Evolutionary conservation across 2,329 filamentous ascomycete genomes (phyloP), one percentile per base, ranked within the genome.

Genomic region (Phaeomoniella chlamydospora): DNA sequence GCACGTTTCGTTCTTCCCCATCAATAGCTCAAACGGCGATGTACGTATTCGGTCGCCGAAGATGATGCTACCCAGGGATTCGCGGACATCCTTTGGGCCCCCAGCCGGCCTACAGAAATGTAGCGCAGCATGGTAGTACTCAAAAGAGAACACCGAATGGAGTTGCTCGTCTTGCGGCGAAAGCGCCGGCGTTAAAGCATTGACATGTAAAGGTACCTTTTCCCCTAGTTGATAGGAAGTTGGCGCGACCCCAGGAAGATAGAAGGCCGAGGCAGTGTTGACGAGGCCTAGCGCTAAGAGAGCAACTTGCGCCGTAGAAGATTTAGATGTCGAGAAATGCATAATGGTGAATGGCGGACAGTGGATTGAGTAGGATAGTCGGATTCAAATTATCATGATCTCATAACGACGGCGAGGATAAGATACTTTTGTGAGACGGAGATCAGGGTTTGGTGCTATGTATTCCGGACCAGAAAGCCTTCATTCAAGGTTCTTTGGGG

Each of bases 1-100:
- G 65, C 90, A 98, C 0, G 77, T 78, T 58, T 94, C 82, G 54
- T 98, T 90, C 43, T 75, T 65, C 37, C 63, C 75, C 87, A 98
- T 94, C 46, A 75, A 72, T 41, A 96, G 66, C 52, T 94, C 76
- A 52, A 93, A 94, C 0, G 88, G 84, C 22, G 88, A 96, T n/a
- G 85, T 93, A 63, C 85, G 85, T 62, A 98, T 98, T 38, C 90
- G 76, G 61, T 98, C 90, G 46, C 90, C 90, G 49, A 98, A 98
- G 35, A 98, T 62, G 53, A 98, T 98, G 66, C 88, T 94, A 15
- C 90, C 90, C 43, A 98, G 60, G 44, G 83, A 90, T 62, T 94
- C 90, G 29, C 83, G 78, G 15, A 93, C 75, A 63, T 81, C 72
- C 54, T 87, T 59, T 5, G 86, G 77, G 2, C 84, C 84, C 41